A percentile compares a stretch with the other conserved stretches of the same genome.
Evolutionary conservation across 106 monocot species (phyloP).

Genomic region (Allium sativum): DNA sequence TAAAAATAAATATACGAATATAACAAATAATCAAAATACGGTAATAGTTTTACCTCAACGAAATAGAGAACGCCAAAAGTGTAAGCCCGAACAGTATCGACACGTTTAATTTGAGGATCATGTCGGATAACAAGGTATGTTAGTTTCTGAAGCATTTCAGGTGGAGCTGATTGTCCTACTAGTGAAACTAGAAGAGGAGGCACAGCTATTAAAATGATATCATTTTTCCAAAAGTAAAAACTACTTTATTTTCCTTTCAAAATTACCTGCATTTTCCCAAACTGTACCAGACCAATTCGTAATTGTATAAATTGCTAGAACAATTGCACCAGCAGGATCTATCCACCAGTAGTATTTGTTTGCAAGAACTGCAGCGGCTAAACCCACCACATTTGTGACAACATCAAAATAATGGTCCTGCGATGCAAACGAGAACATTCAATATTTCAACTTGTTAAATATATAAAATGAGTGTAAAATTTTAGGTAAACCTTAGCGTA

Average conservation of each 20-base stretch:
- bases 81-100: constrained; percentile 92
- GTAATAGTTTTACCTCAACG: constrained; percentile 62
- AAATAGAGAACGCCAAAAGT: constrained; percentile 98
- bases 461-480: background rate
- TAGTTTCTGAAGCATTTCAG: constrained; percentile 89
- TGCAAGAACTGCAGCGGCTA: constrained; percentile 88
- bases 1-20: background rate
- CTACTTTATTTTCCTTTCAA: background rate
- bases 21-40: background rate
- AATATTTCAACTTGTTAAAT: background rate
- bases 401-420: constrained; percentile 99
- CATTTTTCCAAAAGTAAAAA: background rate
- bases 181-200: constrained; percentile 58
- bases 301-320: constrained; percentile 86
- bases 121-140: constrained; percentile 86
- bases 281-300: constrained; percentile 86
- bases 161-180: constrained; percentile 66
- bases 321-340: constrained; percentile 77
- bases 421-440: background rate
- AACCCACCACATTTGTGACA: constrained; percentile 77
- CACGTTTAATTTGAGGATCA: constrained; percentile 58
- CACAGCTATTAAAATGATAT: background rate
- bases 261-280: constrained; percentile 81
- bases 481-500: constrained; percentile 68
- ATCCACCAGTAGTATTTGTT: constrained; percentile 95